Percentiles rank a stretch among this genome's conserved stretches.
Conservation (phyloP, 257 asterid genomes). For the Nicotiana tomentosiformis region DNA sequence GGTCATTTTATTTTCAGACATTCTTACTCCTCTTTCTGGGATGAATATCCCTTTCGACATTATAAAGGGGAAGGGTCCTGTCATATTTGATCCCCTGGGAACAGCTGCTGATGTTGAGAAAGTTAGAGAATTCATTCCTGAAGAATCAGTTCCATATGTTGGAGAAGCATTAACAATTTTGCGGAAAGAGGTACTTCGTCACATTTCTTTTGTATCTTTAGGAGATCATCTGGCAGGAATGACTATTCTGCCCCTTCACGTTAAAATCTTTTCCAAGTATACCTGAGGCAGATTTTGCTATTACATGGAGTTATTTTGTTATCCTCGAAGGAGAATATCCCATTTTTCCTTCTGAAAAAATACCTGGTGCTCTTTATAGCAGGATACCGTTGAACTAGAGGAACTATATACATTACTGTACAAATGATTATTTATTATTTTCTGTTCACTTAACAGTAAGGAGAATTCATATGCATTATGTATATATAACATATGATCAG, state of each 20-base stretch:
- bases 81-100: constrained; percentile 74
- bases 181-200: constrained; percentile 64
- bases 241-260: background rate
- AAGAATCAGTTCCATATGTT: constrained; percentile 89
- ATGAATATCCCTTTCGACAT: constrained; percentile 99
- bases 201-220: background rate
- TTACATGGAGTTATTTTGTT: background rate
- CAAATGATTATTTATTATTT: too few relatives aligned
- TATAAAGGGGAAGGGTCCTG: constrained; percentile 91
- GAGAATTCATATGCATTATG: too few relatives aligned
- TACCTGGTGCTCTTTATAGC: background rate
- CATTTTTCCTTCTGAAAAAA: background rate
- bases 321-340: background rate
- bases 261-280: background rate
- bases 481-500: too few relatives aligned
- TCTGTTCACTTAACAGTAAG: too few relatives aligned
- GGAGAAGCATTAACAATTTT: constrained; percentile 92
- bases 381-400: background rate
- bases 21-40: constrained; percentile 94
- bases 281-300: background rate
- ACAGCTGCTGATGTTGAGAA: constrained; percentile 68
- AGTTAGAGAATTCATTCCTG: constrained; percentile 82
- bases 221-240: background rate
- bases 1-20: constrained; percentile 98
- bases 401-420: background rate